phyloP scores from a whole-genome alignment of 2,329 filamentous ascomycete species.

The Clonostachys rosea region DNA sequence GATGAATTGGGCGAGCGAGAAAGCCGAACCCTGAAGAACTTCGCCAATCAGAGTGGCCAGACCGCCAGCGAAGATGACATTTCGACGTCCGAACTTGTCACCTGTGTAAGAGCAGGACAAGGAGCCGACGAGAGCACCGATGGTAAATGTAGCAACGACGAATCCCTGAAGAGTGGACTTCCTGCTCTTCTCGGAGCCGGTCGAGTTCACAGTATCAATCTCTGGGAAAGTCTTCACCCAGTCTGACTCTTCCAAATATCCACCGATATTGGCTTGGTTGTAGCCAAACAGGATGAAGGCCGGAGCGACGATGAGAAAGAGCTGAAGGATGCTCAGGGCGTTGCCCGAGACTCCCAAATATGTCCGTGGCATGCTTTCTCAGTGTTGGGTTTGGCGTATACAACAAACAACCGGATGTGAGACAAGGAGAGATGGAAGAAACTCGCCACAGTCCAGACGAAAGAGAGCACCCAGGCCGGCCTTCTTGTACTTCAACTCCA shows the following conservation, averaged over 20 bases:
- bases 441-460: too few relatives aligned
- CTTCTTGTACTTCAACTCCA: too few relatives aligned
- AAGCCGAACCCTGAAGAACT: conserved; percentile 47
- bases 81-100: conserved; percentile 53
- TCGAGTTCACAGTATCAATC: conserved; percentile 46
- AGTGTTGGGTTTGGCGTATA: too few relatives aligned
- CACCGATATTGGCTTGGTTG: conserved; percentile 68
- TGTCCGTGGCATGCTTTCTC: neutral
- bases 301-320: conserved; percentile 34
- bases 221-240: conserved; percentile 48
- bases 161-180: conserved; percentile 39
- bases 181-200: conserved; percentile 19
- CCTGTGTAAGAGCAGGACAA: conserved; percentile 35
- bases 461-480: too few relatives aligned
- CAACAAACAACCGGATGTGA: too few relatives aligned
- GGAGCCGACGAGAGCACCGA: conserved; percentile 53
- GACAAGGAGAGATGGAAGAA: too few relatives aligned
- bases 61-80: conserved; percentile 49
- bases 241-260: conserved; percentile 59
- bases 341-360: conserved; percentile 29
- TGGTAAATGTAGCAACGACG: conserved; percentile 45
- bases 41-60: conserved; percentile 46
- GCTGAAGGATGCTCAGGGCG: conserved; percentile 26
- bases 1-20: conserved; percentile 23
- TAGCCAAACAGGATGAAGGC: conserved; percentile 43